A percentile compares a stretch with the other conserved stretches of the same genome.
Evolutionary conservation across 1,139 yeast genomes (phyloP).

Genomic region (Waltiozyma sp.): DNA sequence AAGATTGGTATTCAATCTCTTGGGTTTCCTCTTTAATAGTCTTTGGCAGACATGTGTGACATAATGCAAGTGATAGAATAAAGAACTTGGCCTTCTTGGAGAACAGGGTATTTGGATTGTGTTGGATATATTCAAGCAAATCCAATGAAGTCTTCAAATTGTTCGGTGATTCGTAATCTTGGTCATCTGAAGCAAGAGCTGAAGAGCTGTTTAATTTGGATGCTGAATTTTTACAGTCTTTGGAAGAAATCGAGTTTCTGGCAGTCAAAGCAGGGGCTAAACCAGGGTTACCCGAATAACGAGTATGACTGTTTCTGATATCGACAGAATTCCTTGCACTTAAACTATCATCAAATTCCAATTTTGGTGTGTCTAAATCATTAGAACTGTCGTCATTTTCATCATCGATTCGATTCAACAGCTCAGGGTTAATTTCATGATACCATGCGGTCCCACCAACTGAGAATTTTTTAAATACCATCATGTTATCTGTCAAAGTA

Average conservation of each 20-base stretch:
- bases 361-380: conserved; percentile 3
- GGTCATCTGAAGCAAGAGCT: not conserved
- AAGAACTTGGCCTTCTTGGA: conserved; percentile 71
- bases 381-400: conserved; percentile 5
- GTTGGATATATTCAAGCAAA: conserved; percentile 57
- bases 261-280: conserved; percentile 28
- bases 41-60: conserved; percentile 84
- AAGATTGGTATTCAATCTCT: conserved; percentile 70
- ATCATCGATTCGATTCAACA: conserved; percentile 2
- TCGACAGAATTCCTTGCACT: conserved; percentile 24
- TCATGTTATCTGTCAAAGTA: conserved; percentile 81
- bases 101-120: conserved; percentile 59
- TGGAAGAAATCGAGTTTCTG: conserved; percentile 4
- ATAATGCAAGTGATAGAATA: conserved; percentile 68
- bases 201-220: no score
- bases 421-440: conserved; percentile 47
- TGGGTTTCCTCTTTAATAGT: conserved; percentile 29
- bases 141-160: conserved; percentile 45
- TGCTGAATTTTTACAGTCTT: not conserved
- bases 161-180: not conserved
- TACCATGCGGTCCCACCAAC: conserved; percentile 86
- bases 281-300: conserved; percentile 41
- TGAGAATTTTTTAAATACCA: conserved; percentile 77
- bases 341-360: not conserved
- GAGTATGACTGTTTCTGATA: conserved; percentile 26